Percentiles rank a stretch among this genome's conserved stretches.
Conservation (phyloP, 257 asterid genomes). For the Solanum boliviense region DNA sequence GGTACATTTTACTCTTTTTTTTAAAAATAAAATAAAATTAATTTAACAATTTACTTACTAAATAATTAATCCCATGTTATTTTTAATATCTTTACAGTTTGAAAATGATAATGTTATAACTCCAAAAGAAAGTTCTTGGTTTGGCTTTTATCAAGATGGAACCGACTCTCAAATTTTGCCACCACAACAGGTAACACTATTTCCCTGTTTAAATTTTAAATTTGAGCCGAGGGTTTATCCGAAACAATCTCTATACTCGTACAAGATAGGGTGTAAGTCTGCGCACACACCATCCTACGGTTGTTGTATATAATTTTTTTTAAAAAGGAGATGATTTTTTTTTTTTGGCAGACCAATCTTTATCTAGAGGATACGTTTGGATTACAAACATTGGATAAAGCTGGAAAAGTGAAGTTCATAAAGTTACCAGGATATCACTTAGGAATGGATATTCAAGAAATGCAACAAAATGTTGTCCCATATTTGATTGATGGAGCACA, state of each 20-base stretch:
- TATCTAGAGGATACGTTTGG: constrained; percentile 11
- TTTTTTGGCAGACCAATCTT: constrained; percentile 1
- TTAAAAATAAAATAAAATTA: too few relatives aligned
- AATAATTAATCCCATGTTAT: background rate
- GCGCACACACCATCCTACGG: background rate
- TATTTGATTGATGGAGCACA: constrained; percentile 3
- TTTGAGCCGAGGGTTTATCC: fast-evolving
- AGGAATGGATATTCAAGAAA: constrained; percentile 2
- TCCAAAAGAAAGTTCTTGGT: constrained; percentile 28
- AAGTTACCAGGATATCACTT: constrained; percentile 10
- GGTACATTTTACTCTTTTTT: background rate
- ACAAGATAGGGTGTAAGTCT: background rate
- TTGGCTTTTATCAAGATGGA: constrained; percentile 24
- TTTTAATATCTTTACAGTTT: constrained; percentile 1
- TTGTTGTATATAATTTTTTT: background rate
- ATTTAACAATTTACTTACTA: background rate
- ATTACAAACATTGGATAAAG: constrained; percentile 15
- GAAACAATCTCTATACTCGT: background rate
- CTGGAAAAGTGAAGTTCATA: constrained; percentile 14
- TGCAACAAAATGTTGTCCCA: constrained; percentile 10
- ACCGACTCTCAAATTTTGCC: constrained; percentile 1
- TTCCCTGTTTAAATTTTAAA: background rate
- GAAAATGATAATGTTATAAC: constrained; percentile 12
- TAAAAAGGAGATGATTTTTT: background rate
- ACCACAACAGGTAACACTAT: constrained; percentile 8